Evolutionary conservation across 179 eudicot species (phyloP), one percentile per base, ranked within the genome.

Genomic region (Beta macrorhiza): DNA sequence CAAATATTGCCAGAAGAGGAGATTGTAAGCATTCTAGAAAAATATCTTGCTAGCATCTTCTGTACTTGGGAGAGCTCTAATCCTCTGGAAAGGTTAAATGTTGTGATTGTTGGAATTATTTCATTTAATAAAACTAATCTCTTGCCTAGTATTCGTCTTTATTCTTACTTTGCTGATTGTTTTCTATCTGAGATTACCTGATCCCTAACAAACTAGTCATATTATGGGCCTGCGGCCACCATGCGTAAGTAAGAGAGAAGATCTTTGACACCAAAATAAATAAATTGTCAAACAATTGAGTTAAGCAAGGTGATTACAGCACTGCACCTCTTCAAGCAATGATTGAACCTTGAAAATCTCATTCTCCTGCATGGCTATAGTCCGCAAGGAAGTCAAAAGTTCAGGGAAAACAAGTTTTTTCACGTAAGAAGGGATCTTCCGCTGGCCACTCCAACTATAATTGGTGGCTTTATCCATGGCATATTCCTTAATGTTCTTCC

Each of bases 391-490:
- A 85, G 93, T 84, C 82, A 95, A 75, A 80, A 95, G 90, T 79
- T 91, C 95, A 10, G 98, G 99, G 81, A 95, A 91, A 85, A 95
- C 98, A 78, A 95, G 93, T 59, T 91, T 89, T 79, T 86, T 85
- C 53, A 87, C 65, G 75, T 93, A 95, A 45, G 94, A 87, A 19
- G 99, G 99, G 51, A 83, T 90, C 88, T 89, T 92, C 72, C 99
- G 91, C 71, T 84, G 86, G 80, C 98, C 99, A 87, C 94, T 89
- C 99, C 98, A 95, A 87, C 94, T 95, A 79, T 87, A 91, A 80
- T 82, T 82, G 78, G 79, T 73, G 84, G 76, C 86, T 53, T 72
- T 84, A 67, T 55, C 73, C 61, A 11, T 67, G 51, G 51, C 67
- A 65, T 73, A 32, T 76, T 84, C 86, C 5, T 82, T 42, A 75